phyloP scores from a whole-genome alignment of 2,329 filamentous ascomycete genomes.

The Stemphylium lycopersici region DNA sequence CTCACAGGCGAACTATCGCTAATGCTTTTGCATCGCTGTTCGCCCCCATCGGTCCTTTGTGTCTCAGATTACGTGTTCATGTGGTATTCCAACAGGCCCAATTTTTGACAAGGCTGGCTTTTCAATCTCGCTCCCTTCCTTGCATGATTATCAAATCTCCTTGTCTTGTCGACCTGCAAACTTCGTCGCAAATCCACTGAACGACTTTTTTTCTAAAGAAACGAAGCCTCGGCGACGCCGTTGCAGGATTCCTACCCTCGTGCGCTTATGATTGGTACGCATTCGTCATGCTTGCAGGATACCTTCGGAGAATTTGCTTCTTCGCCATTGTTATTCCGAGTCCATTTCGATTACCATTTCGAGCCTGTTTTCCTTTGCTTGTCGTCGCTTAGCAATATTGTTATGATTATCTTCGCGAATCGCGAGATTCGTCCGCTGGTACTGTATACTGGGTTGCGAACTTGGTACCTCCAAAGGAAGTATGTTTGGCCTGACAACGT shows the following conservation, averaged over 20 bases:
- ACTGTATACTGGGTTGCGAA: neutral
- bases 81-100: neutral
- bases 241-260: conserved; percentile 2
- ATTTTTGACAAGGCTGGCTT: neutral
- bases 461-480: neutral
- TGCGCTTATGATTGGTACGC: neutral
- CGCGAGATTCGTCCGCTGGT: neutral
- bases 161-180: conserved; percentile 3
- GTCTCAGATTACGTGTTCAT: neutral
- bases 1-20: conserved; percentile 3
- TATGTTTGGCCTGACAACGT: too few relatives aligned
- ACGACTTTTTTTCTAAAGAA: neutral
- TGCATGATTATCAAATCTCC: neutral
- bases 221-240: conserved; percentile 3
- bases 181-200: neutral
- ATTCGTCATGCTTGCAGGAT: neutral
- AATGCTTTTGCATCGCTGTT: neutral
- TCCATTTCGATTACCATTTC: neutral
- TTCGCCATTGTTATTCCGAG: neutral
- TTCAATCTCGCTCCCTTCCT: conserved; percentile 6
- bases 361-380: neutral
- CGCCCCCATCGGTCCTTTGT: conserved; percentile 2
- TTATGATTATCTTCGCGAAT: neutral
- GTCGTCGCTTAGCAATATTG: too few relatives aligned
- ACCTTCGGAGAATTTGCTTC: conserved; percentile 5